Conservation (phyloP, 1,284 basidiomycete species). For the Somion occarium region DNA sequence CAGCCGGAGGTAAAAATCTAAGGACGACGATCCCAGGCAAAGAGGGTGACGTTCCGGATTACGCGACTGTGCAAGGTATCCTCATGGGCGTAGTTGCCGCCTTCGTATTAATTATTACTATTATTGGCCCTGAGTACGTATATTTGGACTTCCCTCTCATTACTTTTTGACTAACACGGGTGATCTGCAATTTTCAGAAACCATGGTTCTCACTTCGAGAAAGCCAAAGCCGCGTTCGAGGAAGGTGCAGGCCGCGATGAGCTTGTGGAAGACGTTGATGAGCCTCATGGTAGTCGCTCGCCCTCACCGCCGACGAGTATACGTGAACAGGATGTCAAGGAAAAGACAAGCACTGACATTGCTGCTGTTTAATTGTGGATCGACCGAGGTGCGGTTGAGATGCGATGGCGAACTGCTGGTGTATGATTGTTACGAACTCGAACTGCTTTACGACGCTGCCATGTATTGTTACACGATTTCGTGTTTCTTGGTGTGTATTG, state of each 20-base stretch:
- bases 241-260: slow-evolving; percentile 46
- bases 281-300: slow-evolving; percentile 20
- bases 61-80: slow-evolving; percentile 85
- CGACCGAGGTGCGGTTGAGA: too few species aligned
- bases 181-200: slow-evolving; percentile 38
- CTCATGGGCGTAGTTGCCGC: slow-evolving; percentile 75
- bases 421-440: too few species aligned
- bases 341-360: slow-evolving; percentile 6
- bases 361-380: too few species aligned
- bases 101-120: slow-evolving; percentile 62
- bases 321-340: slow-evolving; percentile 7
- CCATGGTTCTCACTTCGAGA: slow-evolving; percentile 81
- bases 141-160: slow-evolving; percentile 2
- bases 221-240: slow-evolving; percentile 75
- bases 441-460: too few species aligned
- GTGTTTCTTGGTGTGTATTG: too few species aligned
- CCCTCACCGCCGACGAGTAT: slow-evolving; percentile 32
- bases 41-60: slow-evolving; percentile 67
- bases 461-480: too few species aligned
- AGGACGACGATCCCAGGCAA: slow-evolving; percentile 43
- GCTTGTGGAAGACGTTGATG: slow-evolving; percentile 8
- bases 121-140: slow-evolving; percentile 70
- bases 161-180: not conserved
- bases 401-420: too few species aligned
- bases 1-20: slow-evolving; percentile 60